These are phyloP conservation scores for Prunella vulgaris DNA, from an alignment of 257 asterid species.

Conservation along the genomic window DNA sequence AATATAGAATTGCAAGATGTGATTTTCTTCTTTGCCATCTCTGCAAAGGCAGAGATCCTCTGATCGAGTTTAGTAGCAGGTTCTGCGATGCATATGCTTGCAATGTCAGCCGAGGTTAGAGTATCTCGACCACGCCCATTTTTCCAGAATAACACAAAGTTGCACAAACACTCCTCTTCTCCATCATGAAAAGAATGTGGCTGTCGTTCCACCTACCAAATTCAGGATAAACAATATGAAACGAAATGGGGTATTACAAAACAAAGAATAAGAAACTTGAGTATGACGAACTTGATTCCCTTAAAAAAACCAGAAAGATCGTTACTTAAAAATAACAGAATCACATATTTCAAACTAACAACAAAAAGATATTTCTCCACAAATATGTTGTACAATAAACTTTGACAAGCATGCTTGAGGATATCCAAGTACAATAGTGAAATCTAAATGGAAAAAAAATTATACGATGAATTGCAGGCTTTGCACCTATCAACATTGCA, in stretches of 20 bases:
- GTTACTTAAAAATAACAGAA: slow-evolving; percentile 3
- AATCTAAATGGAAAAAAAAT: background rate
- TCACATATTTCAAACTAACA: background rate
- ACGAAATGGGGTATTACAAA: background rate
- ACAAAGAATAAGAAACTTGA: background rate
- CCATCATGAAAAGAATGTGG: slow-evolving; percentile 33
- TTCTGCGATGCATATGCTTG: slow-evolving; percentile 30
- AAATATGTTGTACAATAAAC: background rate
- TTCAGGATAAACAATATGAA: slow-evolving; percentile 16
- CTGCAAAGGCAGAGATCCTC: slow-evolving; percentile 34
- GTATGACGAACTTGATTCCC: background rate
- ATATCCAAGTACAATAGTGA: background rate
- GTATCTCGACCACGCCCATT: slow-evolving; percentile 50
- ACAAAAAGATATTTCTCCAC: background rate
- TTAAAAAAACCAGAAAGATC: background rate
- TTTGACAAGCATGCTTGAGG: background rate
- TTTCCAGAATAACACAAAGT: slow-evolving; percentile 45
- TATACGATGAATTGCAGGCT: background rate
- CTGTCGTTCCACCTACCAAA: slow-evolving; percentile 38
- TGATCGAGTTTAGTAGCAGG: slow-evolving; percentile 29
- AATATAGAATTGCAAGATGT: slow-evolving; percentile 1
- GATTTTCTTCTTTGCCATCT: slow-evolving; percentile 35
- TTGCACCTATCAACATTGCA: background rate
- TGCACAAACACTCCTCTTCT: slow-evolving; percentile 56
- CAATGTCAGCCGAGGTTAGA: slow-evolving; percentile 28